Conservation (phyloP, 169 alveolate species). For the Plasmodium coatneyi region DNA sequence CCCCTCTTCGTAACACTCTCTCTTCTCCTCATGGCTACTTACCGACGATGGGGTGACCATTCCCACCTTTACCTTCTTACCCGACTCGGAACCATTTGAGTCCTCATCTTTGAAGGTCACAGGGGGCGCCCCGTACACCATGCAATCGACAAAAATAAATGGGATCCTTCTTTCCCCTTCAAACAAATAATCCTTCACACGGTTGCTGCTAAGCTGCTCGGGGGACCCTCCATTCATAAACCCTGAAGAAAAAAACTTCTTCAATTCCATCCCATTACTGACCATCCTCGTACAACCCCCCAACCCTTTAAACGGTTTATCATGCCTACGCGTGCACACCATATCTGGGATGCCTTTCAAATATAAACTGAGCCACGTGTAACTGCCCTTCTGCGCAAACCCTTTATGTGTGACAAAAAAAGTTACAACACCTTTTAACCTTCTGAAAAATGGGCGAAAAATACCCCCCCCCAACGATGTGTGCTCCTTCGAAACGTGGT, state of each 20-base stretch:
- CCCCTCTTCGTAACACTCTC: background rate
- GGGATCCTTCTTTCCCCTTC: background rate
- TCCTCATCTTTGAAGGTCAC: conserved; percentile 49
- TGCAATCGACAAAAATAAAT: background rate
- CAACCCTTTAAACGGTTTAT: background rate
- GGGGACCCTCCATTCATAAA: background rate
- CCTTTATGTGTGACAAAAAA: background rate
- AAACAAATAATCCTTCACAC: conserved; percentile 3
- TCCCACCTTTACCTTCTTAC: background rate
- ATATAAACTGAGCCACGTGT: background rate
- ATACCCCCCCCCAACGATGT: background rate
- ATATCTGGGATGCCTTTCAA: background rate
- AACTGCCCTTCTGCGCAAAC: background rate
- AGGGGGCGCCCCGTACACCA: conserved; percentile 47
- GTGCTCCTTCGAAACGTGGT: background rate
- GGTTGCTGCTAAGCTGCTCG: background rate
- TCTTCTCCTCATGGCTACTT: conserved; percentile 1
- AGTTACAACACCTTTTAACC: background rate
- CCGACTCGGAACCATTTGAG: background rate
- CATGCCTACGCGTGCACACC: background rate
- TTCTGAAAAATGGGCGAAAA: background rate
- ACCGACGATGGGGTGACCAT: background rate
- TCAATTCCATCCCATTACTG: background rate
- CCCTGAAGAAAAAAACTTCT: background rate
- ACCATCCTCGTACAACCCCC: too few species aligned